phyloP scores from a whole-genome alignment of 306 rosid genomes.

The Dryas alaskensis region DNA sequence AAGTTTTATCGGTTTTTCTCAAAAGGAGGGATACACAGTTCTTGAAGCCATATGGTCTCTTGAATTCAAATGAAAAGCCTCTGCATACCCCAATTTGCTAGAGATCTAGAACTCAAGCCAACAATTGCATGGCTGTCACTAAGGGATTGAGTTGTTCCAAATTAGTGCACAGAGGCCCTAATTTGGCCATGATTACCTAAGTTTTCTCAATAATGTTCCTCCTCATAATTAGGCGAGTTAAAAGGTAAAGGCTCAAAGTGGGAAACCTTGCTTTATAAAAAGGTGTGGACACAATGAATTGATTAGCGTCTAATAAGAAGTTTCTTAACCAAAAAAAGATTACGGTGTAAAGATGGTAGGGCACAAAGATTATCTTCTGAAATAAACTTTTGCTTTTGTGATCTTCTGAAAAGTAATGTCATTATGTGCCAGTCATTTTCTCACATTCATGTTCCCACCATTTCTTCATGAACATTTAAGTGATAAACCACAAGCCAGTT shows the following conservation, averaged over 20 bases:
- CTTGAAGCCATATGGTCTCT: not conserved
- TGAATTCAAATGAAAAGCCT: not conserved
- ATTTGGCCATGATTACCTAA: not conserved
- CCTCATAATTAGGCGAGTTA: constrained; percentile 20
- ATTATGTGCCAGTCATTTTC: constrained; percentile 31
- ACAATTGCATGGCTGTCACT: not conserved
- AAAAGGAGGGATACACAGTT: not conserved
- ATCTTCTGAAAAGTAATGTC: constrained; percentile 29
- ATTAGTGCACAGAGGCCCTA: not conserved
- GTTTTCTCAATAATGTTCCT: constrained; percentile 11
- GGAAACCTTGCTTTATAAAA: constrained; percentile 32
- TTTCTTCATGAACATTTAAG: constrained; percentile 3
- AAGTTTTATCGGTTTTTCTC: not conserved
- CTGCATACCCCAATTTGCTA: not conserved
- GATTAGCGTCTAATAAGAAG: constrained; percentile 34
- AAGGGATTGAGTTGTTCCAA: not conserved
- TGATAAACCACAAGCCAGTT: constrained; percentile 8
- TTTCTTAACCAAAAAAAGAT: constrained; percentile 35
- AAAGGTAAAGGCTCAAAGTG: constrained; percentile 21
- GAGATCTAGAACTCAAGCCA: not conserved
- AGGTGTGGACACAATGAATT: constrained; percentile 34
- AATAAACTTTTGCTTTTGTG: constrained; percentile 34
- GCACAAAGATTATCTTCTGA: constrained; percentile 26
- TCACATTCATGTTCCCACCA: constrained; percentile 19
- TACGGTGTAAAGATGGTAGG: constrained; percentile 42